A percentile compares a stretch with the other conserved stretches of the same genome.
phyloP scores from a whole-genome alignment of 352 stramenopile genomes.

The Phytophthora crassamura region DNA sequence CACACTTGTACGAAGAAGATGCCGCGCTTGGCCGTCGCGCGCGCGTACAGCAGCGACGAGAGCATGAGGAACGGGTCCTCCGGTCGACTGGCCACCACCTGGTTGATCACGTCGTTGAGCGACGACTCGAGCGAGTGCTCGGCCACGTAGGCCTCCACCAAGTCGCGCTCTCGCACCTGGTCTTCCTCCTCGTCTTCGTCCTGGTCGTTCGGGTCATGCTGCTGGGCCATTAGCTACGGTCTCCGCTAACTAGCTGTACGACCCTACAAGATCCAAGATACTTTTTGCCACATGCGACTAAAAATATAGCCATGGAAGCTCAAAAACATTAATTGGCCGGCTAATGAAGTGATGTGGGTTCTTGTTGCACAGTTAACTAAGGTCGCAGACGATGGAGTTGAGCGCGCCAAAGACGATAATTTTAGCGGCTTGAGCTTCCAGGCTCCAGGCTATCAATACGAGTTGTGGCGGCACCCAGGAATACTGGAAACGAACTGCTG shows the following conservation, averaged over 20 bases:
- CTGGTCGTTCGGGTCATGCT: slow-evolving; percentile 24
- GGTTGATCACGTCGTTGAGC: slow-evolving; percentile 79
- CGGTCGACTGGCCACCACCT: slow-evolving; percentile 67
- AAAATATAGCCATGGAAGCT: slow-evolving; percentile 24
- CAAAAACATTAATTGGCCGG: too few species aligned
- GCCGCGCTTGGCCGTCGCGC: slow-evolving; percentile 66
- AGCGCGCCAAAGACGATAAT: slow-evolving; percentile 14
- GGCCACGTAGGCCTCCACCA: slow-evolving; percentile 76
- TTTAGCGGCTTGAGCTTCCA: slow-evolving; percentile 22
- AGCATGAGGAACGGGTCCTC: slow-evolving; percentile 78
- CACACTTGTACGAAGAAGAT: slow-evolving; percentile 72
- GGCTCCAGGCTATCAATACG: slow-evolving; percentile 40
- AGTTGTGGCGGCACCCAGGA: slow-evolving; percentile 2
- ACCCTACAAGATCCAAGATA: slow-evolving; percentile 36
- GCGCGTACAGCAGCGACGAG: slow-evolving; percentile 62
- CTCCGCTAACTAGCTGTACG: slow-evolving; percentile 7
- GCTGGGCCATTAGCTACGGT: slow-evolving; percentile 21
- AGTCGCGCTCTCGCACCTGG: slow-evolving; percentile 64
- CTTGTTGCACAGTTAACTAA: too few species aligned
- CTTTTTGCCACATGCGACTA: slow-evolving; percentile 21
- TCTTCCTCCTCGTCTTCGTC: slow-evolving; percentile 43
- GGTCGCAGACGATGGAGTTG: too few species aligned
- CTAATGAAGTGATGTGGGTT: too few species aligned
- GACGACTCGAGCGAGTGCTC: slow-evolving; percentile 73
- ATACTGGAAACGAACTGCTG: slow-evolving; percentile 41